Evolutionary conservation across 139 green algal genomes (phyloP), one percentile per base, ranked within the genome.

Genomic region (Tetraselmis chui): DNA sequence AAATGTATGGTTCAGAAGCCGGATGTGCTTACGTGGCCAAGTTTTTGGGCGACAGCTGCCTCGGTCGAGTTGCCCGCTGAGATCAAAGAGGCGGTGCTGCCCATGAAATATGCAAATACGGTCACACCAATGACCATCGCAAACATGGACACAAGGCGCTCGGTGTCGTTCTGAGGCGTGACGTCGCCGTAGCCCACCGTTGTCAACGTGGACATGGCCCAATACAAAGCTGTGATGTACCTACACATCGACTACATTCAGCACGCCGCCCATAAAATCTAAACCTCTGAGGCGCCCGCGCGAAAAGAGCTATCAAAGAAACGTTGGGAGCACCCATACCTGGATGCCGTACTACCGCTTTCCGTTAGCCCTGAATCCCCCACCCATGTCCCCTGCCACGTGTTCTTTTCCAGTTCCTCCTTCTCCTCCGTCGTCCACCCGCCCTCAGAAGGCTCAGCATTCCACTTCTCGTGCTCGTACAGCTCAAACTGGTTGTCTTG

Each of bases 111-210:
- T 0, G 85, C 80, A 59, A 86, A 89, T 18, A 89, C 74, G 0
- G 85, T 86, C 1, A 85, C 83, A 0, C 87, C 87, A 32, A 91
- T 77, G 29, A 89, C 58, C 88, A 87, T 87, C 24, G 79, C 32
- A 1, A 89, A 67, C 79, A 89, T 89, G 28, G 85, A 81, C 32
- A 86, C 85, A 24, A 91, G 78, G 67, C 18, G 85, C 76, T 87
- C 83, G 2, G 32, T 75, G 11, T 82, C 31, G 59, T 86, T 86
- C 5, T 45, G 77, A 28, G 86, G 81, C 1, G 32, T 81, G 11
- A 90, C 80, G 81, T 90, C 86, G 45, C 86, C 86, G 67, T 90
- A 90, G 18, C 86, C 86, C 0, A 90, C 86, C 2, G 81, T 87
- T 2, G 86, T 86, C 84, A 90, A 78, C 67, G 86, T 90, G 24